Percentiles rank a stretch among this genome's conserved stretches.
phyloP scores from a whole-genome alignment of 73 alveolate species.

The Blepharisma stoltei region DNA sequence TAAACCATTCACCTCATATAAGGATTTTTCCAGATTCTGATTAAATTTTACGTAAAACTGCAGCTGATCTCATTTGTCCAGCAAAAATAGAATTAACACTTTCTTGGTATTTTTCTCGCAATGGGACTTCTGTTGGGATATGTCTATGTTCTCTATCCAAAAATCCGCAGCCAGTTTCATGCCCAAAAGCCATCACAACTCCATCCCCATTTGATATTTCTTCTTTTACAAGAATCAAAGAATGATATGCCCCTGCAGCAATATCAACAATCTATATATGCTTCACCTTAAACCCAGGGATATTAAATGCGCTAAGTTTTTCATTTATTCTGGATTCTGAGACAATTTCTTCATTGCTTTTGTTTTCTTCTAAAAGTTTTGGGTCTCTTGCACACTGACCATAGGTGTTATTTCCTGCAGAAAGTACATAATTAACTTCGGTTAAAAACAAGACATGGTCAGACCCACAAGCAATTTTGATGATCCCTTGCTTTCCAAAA shows the following conservation, averaged over 20 bases:
- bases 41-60: no score
- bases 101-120: conserved; percentile 6
- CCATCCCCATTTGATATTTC: not conserved
- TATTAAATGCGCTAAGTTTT: not conserved
- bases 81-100: not conserved
- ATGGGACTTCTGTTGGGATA: conserved; percentile 19
- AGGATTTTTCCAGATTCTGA: conserved; percentile 16
- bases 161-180: conserved; percentile 21
- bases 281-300: not conserved
- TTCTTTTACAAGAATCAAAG: not conserved
- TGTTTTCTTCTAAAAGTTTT: not conserved
- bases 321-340: not conserved
- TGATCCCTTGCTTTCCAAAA: conserved; percentile 16
- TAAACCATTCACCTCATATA: conserved; percentile 27
- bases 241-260: conserved; percentile 25
- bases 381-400: conserved; percentile 26
- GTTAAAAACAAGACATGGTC: not conserved
- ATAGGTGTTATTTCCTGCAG: conserved; percentile 10
- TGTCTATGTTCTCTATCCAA: not conserved
- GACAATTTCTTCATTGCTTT: not conserved
- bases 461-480: conserved; percentile 28
- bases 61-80: conserved; percentile 20
- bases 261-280: conserved; percentile 3
- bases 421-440: not conserved
- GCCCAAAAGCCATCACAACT: conserved; percentile 24